Conservation (phyloP, 1,139 yeast species). For the Kodamaea arcana region DNA sequence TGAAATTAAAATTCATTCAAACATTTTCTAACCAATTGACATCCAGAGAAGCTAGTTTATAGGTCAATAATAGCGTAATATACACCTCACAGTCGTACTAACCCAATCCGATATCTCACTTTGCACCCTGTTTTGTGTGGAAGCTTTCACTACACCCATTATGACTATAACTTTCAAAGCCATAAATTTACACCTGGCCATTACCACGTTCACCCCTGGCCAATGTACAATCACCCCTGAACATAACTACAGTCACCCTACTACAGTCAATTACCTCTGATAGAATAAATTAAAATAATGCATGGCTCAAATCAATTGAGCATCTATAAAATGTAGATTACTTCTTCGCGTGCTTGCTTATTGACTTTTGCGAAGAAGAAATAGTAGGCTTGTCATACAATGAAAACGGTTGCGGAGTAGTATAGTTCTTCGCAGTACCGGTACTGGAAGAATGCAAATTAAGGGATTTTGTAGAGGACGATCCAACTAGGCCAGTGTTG, state of each 20-base stretch:
- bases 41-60: too few relatives aligned
- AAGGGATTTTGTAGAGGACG: background rate
- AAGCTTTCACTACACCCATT: too few relatives aligned
- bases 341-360: conserved; percentile 18
- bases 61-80: too few relatives aligned
- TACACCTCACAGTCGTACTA: too few relatives aligned
- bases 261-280: too few relatives aligned
- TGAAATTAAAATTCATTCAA: conserved; percentile 42
- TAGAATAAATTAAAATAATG: background rate
- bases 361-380: conserved; percentile 41
- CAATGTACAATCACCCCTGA: too few relatives aligned
- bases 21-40: conserved; percentile 28
- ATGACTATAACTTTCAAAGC: too few relatives aligned
- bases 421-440: conserved; percentile 8
- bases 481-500: background rate
- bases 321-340: background rate
- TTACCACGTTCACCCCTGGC: too few relatives aligned
- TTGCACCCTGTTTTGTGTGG: too few relatives aligned
- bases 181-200: too few relatives aligned
- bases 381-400: conserved; percentile 40
- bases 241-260: too few relatives aligned
- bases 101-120: too few relatives aligned
- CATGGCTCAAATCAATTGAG: background rate
- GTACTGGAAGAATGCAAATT: background rate
- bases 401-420: conserved; percentile 16